phyloP scores from a whole-genome alignment of 2,329 filamentous ascomycete species.

The Neonectria faginata region DNA sequence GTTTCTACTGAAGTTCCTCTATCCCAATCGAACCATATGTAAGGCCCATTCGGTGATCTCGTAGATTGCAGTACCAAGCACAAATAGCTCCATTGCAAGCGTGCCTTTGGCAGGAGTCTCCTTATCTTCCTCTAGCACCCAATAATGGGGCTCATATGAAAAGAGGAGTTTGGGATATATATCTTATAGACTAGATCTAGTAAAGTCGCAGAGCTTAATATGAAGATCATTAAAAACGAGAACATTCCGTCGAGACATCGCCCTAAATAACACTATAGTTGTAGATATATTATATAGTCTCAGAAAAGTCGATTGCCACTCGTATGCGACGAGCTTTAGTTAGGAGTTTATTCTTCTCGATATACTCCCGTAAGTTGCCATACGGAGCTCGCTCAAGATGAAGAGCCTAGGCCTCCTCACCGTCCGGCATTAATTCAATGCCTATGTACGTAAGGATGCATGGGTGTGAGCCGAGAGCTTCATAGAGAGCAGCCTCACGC shows the following conservation, averaged over 20 bases:
- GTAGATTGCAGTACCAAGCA: conserved; percentile 17
- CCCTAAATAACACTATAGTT: conserved; percentile 12
- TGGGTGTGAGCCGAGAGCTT: conserved; percentile 9
- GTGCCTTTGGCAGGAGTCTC: background rate
- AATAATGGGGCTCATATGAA: background rate
- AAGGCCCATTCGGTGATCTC: conserved; percentile 20
- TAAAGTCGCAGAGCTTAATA: conserved; percentile 13
- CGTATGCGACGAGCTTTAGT: background rate
- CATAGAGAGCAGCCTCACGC: conserved; percentile 17
- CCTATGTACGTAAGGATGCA: conserved; percentile 12
- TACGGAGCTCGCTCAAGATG: conserved; percentile 18
- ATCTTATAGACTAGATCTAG: conserved; percentile 2
- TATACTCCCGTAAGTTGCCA: conserved; percentile 11
- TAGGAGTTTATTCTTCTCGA: background rate
- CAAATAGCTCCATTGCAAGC: conserved; percentile 20
- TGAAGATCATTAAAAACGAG: conserved; percentile 4
- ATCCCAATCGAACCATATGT: conserved; percentile 15
- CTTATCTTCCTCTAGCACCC: background rate
- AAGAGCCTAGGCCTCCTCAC: conserved; percentile 18
- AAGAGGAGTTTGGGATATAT: conserved; percentile 6
- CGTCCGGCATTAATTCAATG: conserved; percentile 3
- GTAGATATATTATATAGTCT: conserved; percentile 5
- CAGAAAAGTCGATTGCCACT: background rate
- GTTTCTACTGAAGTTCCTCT: conserved; percentile 15
- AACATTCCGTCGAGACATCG: conserved; percentile 13